Evolutionary conservation across 108 stramenopile genomes (phyloP), one percentile per base, ranked within the genome.

Genomic region (Mayamaea pseudoterrestris): DNA sequence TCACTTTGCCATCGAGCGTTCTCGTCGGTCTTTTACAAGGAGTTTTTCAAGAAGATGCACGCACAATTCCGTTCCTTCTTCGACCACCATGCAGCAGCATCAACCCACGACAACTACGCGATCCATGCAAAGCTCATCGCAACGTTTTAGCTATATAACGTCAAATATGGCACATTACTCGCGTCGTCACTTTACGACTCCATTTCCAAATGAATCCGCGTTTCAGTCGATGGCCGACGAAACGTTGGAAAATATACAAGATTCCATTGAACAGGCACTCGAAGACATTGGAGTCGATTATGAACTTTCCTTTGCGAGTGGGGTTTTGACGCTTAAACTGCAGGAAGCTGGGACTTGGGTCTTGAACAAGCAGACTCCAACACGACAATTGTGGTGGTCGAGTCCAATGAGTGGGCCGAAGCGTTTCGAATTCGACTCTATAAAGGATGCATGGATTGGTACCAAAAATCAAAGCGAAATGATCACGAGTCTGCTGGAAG

Each of bases 331-430:
- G 7, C 53, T 91, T 13, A 43, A 55, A 6, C 44, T 91, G 8
- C 80, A 78, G 13, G 74, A 76, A 3, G 79, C 86, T 54, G 83
- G 90, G 8, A 88, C 88, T 18, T 97, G 86, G 83, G 95, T 97
- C 1, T 57, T 97, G 21, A 97, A 97, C 69, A 97, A 97, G 63
- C 95, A 97, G 55, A 93, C 93, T 2, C 95, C 95, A 7, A 97
- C 94, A 51, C 74, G 66, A 36, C 91, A 93, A 58, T 47, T 90
- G n/a, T 74, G 73, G 72, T 93, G 93, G 92, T 88, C 84, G 1
- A 89, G 86, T 22, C 95, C 95, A 1, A 35, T 93, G 27, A 78
- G 76, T 35, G 95, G 95, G 7, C 95, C 95, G 11, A 68, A 78
- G 53, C 73, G 95, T 37, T 96, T 85, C 53, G 86, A 93, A 57